Evolutionary conservation across 176 grass and related monocot species (phyloP).

Genomic region (Lolium rigidum): DNA sequence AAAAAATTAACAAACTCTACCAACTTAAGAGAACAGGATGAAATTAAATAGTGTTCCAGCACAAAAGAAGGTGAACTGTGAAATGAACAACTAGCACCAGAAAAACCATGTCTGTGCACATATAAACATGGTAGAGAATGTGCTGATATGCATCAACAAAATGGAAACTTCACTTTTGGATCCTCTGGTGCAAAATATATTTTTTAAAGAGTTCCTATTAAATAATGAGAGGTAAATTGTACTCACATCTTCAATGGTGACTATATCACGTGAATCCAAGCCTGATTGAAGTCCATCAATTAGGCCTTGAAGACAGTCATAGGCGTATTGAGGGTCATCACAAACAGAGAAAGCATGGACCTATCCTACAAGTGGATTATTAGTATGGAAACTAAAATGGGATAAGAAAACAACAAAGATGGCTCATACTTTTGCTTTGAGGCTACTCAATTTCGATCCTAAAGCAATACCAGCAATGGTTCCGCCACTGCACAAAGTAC

Average conservation of each 20-base stretch:
- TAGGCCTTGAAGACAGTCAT: conserved; percentile 71
- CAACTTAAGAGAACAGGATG: background rate
- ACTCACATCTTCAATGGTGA: conserved; percentile 76
- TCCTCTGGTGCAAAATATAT: conserved; percentile 1
- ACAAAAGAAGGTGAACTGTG: conserved; percentile 1
- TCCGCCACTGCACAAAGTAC: conserved; percentile 73
- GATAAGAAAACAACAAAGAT: conserved; percentile 30
- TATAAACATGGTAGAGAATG: background rate
- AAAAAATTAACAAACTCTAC: conserved; percentile 15
- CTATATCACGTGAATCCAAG: conserved; percentile 77
- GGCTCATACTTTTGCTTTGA: conserved; percentile 76
- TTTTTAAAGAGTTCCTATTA: background rate
- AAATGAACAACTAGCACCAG: background rate
- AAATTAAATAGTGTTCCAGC: background rate
- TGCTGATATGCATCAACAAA: conserved; percentile 6
- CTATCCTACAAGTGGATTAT: conserved; percentile 49
- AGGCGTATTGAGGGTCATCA: conserved; percentile 82
- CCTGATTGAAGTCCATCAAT: conserved; percentile 86
- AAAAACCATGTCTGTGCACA: background rate
- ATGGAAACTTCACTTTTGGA: background rate
- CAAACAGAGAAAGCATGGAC: conserved; percentile 93
- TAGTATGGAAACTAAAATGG: conserved; percentile 36
- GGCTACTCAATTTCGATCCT: conserved; percentile 78
- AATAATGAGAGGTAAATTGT: conserved; percentile 15
- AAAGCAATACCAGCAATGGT: conserved; percentile 88